phyloP scores from a whole-genome alignment of 2,329 filamentous ascomycete genomes.

The Verticillium isaacii region DNA sequence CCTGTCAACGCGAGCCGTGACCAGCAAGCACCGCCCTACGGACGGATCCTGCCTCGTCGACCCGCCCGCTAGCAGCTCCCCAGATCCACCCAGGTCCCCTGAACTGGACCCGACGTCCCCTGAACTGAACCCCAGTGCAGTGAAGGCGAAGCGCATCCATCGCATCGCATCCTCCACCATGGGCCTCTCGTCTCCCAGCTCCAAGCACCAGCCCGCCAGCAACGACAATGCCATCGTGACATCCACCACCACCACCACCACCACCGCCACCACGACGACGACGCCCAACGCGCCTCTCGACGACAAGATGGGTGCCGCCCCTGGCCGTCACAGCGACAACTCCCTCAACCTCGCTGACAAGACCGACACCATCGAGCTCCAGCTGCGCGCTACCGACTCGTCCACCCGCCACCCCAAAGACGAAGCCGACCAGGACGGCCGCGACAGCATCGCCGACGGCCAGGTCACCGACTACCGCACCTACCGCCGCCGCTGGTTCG shows the following conservation, averaged over 20 bases:
- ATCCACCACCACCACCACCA: background rate
- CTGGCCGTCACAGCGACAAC: background rate
- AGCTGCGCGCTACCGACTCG: constrained; percentile 5
- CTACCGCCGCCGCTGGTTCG: constrained; percentile 88
- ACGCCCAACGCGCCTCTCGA: background rate
- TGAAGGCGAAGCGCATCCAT: background rate
- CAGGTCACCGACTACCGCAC: constrained; percentile 30
- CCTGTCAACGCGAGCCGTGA: background rate
- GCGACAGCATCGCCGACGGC: constrained; percentile 20
- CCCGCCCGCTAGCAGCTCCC: background rate
- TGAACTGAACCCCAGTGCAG: background rate
- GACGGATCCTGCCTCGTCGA: background rate
- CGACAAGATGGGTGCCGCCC: background rate
- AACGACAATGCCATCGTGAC: background rate
- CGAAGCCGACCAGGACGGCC: constrained; percentile 15
- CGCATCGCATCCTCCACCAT: background rate
- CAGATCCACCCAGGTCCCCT: background rate
- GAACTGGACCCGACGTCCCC: background rate
- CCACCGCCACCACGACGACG: background rate
- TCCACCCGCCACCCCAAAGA: constrained; percentile 1
- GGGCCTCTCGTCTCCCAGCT: background rate
- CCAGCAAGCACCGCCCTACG: background rate
- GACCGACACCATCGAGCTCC: constrained; percentile 10
- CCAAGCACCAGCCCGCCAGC: background rate
- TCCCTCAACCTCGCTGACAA: constrained; percentile 1